Percentiles rank a stretch among this genome's conserved stretches.
These are phyloP conservation scores for Neoscytalidium dimidiatum DNA, from an alignment of 2,329 filamentous ascomycete genomes.

Conservation along the genomic window DNA sequence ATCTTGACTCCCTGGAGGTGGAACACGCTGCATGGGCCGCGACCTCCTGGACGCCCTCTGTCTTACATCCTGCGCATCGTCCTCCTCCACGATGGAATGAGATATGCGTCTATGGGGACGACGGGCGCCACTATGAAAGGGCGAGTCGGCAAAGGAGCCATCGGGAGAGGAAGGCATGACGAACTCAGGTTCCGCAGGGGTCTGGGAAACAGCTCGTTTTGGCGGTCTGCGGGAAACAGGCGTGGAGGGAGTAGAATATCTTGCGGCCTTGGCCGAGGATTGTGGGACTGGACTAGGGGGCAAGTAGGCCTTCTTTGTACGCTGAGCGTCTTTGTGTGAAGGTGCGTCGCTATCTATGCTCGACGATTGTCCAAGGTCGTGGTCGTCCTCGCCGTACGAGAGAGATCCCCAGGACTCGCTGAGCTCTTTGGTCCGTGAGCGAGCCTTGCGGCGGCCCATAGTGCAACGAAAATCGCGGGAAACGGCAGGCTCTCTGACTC, in stretches of 20 bases:
- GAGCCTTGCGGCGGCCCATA: slow-evolving; percentile 14
- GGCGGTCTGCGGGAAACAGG: slow-evolving; percentile 2
- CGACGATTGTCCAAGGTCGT: slow-evolving; percentile 24
- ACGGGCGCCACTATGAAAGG: neutral
- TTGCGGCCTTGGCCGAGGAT: slow-evolving; percentile 16
- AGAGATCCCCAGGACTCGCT: slow-evolving; percentile 38
- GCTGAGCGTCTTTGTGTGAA: neutral
- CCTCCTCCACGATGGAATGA: neutral
- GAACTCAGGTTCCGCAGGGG: slow-evolving; percentile 40
- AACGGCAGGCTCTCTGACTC: neutral
- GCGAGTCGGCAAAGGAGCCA: slow-evolving; percentile 27
- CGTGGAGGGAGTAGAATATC: slow-evolving; percentile 14
- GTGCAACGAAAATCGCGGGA: neutral
- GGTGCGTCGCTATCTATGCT: neutral
- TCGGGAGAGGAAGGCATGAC: slow-evolving; percentile 43
- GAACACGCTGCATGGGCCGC: slow-evolving; percentile 4
- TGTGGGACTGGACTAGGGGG: neutral
- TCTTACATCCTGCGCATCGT: neutral
- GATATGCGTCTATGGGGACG: neutral
- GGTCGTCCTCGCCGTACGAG: slow-evolving; percentile 26
- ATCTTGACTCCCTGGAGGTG: neutral
- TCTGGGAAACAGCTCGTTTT: slow-evolving; percentile 14
- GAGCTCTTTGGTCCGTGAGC: slow-evolving; percentile 23
- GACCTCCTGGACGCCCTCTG: neutral
- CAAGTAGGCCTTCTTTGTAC: neutral